A percentile compares a stretch with the other conserved stretches of the same genome.
These are phyloP conservation scores for Myxozyma udenii DNA, from an alignment of 805 yeast species.

Conservation along the genomic window DNA sequence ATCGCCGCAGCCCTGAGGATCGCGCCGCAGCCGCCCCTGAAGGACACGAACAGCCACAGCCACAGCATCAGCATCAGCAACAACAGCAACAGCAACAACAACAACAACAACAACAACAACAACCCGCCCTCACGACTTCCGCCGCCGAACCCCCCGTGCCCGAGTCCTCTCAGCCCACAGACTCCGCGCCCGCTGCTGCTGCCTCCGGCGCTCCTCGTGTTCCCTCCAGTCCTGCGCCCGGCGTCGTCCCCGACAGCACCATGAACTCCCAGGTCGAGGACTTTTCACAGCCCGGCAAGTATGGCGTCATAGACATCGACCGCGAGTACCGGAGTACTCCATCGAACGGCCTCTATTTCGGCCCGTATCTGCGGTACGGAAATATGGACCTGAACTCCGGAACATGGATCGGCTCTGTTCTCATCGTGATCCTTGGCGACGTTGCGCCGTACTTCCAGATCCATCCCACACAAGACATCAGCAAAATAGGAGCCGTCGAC, in stretches of 20 bases:
- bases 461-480: constrained; percentile 22
- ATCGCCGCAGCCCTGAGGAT: too few relatives aligned
- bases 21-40: neutral
- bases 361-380: constrained; percentile 27
- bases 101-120: too few relatives aligned
- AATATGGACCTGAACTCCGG: constrained; percentile 22
- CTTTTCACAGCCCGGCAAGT: constrained; percentile 24
- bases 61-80: neutral
- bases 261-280: constrained; percentile 7
- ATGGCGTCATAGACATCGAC: constrained; percentile 22
- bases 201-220: neutral
- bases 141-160: neutral
- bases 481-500: constrained; percentile 13
- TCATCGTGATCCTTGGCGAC: constrained; percentile 14
- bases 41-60: neutral
- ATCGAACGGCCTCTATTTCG: constrained; percentile 24
- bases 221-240: neutral
- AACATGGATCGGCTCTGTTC: constrained; percentile 25
- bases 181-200: neutral
- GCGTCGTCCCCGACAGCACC: neutral
- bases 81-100: too few relatives aligned
- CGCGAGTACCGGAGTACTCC: constrained; percentile 16
- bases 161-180: neutral
- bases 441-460: constrained; percentile 24
- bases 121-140: too few relatives aligned